Evolutionary conservation across 2,329 filamentous ascomycete genomes (phyloP), one percentile per base, ranked within the genome.

Genomic region (Pyrenophora teres): DNA sequence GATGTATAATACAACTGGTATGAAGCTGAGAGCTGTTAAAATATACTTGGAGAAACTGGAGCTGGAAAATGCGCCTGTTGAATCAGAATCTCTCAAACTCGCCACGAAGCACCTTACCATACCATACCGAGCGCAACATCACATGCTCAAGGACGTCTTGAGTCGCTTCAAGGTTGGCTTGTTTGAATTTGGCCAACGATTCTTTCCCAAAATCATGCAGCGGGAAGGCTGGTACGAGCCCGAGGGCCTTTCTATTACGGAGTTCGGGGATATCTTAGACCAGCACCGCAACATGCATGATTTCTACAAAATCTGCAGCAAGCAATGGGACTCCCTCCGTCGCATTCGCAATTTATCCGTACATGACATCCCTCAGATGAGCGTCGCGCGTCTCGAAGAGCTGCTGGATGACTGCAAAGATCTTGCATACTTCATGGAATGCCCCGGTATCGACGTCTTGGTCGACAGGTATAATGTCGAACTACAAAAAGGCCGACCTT

Each of bases 331-430:
- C 31, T 46, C 42, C 2, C 33, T 46, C 13, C 36, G 43, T 15
- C 18, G 19, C 15, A 33, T 46, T 30, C 47, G 47, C 12, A 50
- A 50, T 50, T 25, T 35, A 3, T 31, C 39, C 31, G 47, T 36
- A 12, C 47, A 50, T 35, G 40, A 43, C 5, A 10, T 18, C 9
- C 12, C 7, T 23, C 35, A 35, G 12, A 19, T 50, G 32, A 40
- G 25, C 18, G 3, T 50, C 7, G 19, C 25, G n/a, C 38, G 21
- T 13, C 15, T 40, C 13, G 38, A 40, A 25, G 38, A 40, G 30
- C 44, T 45, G 35, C 33, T 50, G 9, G 40, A 15, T 12, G 47
- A 50, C 21, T 16, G 33, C 2, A 25, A 42, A 15, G 23, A 25
- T 2, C 27, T 40, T 35, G 47, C 47, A 16, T 10, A 13, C 12